A percentile compares a stretch with the other conserved stretches of the same genome.
These are phyloP conservation scores for Ascochyta rabiei DNA, from an alignment of 2,329 filamentous ascomycete species.

Conservation along the genomic window DNA sequence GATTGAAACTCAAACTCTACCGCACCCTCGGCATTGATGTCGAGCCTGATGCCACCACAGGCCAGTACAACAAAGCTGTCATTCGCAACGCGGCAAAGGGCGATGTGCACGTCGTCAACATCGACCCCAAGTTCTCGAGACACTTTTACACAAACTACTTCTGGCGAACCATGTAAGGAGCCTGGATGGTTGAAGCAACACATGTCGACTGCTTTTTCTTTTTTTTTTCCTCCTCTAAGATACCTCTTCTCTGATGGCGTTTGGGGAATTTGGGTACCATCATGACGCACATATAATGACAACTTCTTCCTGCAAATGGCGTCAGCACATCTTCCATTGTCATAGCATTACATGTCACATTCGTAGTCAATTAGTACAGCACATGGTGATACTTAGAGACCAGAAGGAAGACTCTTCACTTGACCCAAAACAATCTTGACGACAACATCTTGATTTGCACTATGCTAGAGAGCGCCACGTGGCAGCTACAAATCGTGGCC, in stretches of 20 bases:
- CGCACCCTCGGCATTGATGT: constrained; percentile 89
- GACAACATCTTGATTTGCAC: background rate
- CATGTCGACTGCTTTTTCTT: background rate
- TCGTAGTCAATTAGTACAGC: no score
- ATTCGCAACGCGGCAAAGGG: constrained; percentile 85
- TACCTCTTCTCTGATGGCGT: background rate
- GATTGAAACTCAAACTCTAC: constrained; percentile 86
- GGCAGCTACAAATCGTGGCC: background rate
- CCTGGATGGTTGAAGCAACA: background rate
- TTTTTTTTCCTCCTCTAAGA: background rate
- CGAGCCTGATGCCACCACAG: constrained; percentile 73
- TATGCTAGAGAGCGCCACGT: background rate
- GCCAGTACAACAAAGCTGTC: constrained; percentile 84
- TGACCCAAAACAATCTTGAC: background rate
- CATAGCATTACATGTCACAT: background rate
- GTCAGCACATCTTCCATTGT: background rate
- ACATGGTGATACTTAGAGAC: background rate
- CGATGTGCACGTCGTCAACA: constrained; percentile 92
- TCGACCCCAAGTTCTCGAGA: constrained; percentile 88
- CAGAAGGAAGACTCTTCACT: background rate
- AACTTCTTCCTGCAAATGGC: background rate
- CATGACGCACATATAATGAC: background rate
- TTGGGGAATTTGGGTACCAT: background rate
- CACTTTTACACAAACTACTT: constrained; percentile 97
- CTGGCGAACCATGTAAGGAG: constrained; percentile 77